phyloP scores from a whole-genome alignment of 2,329 filamentous ascomycete species.

The Pestalotiopsis sp. region DNA sequence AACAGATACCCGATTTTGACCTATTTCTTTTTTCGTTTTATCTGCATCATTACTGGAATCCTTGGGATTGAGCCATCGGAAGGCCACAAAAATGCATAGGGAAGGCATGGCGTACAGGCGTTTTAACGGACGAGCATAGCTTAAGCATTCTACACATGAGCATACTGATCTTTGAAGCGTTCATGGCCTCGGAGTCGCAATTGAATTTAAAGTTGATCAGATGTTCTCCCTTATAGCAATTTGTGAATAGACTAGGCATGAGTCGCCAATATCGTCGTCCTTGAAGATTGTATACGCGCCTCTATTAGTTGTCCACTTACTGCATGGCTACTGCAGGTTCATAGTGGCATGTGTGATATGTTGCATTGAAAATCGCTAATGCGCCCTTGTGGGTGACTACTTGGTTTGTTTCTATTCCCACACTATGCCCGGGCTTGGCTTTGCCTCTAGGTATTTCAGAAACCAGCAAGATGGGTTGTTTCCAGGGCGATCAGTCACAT shows the following conservation, averaged over 20 bases:
- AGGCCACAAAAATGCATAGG: conserved; percentile 6
- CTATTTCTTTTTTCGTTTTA: not conserved
- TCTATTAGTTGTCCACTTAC: too few species aligned
- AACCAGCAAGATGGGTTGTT: too few species aligned
- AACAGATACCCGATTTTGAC: not conserved
- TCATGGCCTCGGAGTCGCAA: not conserved
- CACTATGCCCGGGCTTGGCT: too few species aligned
- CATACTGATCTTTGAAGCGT: conserved; percentile 1
- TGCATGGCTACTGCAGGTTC: too few species aligned
- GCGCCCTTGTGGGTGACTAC: too few species aligned
- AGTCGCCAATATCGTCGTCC: too few species aligned
- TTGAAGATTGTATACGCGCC: too few species aligned
- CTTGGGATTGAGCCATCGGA: not conserved
- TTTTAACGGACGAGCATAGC: not conserved
- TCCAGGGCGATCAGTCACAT: too few species aligned
- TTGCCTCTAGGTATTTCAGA: too few species aligned
- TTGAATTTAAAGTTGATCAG: not conserved
- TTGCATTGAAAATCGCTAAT: too few species aligned
- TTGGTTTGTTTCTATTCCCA: too few species aligned
- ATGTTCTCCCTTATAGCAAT: not conserved
- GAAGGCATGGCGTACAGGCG: conserved; percentile 7
- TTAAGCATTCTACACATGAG: conserved; percentile 5
- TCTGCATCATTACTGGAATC: not conserved
- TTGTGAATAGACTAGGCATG: not conserved
- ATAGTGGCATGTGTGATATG: too few species aligned